Conservation (phyloP, 2,329 filamentous ascomycete species). For the Pseudogymnoascus sp. region DNA sequence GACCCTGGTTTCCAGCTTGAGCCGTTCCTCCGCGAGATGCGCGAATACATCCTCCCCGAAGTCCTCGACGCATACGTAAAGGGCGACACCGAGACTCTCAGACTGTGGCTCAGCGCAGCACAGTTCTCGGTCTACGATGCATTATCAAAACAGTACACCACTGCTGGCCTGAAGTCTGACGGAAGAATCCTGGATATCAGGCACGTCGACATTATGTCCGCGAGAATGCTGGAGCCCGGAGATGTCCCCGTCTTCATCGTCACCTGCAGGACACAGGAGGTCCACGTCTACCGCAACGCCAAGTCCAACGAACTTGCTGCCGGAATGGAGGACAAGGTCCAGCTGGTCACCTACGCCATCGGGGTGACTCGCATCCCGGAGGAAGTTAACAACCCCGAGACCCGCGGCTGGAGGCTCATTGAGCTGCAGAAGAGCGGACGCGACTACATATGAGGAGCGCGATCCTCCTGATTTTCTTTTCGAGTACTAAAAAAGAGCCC, state of each 20-base stretch:
- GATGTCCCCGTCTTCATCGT: conserved; percentile 95
- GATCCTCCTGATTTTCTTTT: neutral
- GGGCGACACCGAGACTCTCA: conserved; percentile 82
- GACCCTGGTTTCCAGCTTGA: conserved; percentile 93
- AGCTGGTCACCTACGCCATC: conserved; percentile 96
- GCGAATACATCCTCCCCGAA: conserved; percentile 95
- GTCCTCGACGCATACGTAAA: conserved; percentile 97
- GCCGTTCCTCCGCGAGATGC: conserved; percentile 87
- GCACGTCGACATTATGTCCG: conserved; percentile 79
- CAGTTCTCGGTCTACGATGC: conserved; percentile 96
- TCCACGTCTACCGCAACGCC: conserved; percentile 90
- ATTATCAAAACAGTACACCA: conserved; percentile 92
- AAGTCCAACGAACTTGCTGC: conserved; percentile 86
- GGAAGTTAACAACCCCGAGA: conserved; percentile 95
- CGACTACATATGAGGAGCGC: conserved; percentile 61
- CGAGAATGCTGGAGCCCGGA: conserved; percentile 73
- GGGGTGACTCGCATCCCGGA: conserved; percentile 89
- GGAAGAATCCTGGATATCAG: conserved; percentile 92
- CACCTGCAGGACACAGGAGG: conserved; percentile 92
- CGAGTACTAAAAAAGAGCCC: neutral
- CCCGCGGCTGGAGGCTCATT: conserved; percentile 91
- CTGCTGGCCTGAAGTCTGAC: conserved; percentile 86
- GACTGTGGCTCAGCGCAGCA: conserved; percentile 90
- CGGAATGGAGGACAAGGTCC: conserved; percentile 97
- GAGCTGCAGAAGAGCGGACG: conserved; percentile 97